These are phyloP conservation scores for Leccinum truebloodii DNA, from an alignment of 768 basidiomycete species.

Conservation along the genomic window DNA sequence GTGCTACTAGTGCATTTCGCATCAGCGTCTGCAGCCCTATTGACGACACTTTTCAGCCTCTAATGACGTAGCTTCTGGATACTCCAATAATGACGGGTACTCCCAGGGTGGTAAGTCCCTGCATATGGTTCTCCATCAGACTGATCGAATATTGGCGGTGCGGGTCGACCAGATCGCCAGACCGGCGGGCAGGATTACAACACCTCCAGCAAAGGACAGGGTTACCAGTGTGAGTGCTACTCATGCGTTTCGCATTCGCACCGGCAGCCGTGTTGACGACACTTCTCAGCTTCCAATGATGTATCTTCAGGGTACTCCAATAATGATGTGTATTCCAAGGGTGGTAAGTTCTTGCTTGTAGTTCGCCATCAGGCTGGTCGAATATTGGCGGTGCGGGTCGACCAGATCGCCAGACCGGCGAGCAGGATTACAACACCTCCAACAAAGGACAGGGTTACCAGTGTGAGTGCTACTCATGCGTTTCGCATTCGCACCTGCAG, in stretches of 20 bases:
- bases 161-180: constrained; percentile 17
- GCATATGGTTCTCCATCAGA: background rate
- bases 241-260: background rate
- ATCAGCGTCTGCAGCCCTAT: background rate
- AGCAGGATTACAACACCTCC: background rate
- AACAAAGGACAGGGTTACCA: constrained; percentile 19
- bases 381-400: background rate
- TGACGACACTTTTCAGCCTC: constrained; percentile 32
- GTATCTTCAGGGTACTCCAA: background rate
- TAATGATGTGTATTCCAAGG: background rate
- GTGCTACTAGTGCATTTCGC: background rate
- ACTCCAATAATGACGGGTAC: background rate
- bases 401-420: constrained; percentile 16
- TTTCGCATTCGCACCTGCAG: background rate
- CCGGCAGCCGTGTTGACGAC: background rate
- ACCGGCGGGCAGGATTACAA: background rate
- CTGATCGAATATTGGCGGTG: no score
- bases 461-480: background rate
- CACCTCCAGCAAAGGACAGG: constrained; percentile 7
- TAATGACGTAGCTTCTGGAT: background rate
- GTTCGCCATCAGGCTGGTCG: background rate
- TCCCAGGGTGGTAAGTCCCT: constrained; percentile 6
- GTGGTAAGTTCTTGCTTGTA: constrained; percentile 8
- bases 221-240: constrained; percentile 8
- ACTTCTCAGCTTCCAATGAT: constrained; percentile 31